These are phyloP conservation scores for Exsudoporus frostii DNA, from an alignment of 768 basidiomycete genomes.

Conservation along the genomic window DNA sequence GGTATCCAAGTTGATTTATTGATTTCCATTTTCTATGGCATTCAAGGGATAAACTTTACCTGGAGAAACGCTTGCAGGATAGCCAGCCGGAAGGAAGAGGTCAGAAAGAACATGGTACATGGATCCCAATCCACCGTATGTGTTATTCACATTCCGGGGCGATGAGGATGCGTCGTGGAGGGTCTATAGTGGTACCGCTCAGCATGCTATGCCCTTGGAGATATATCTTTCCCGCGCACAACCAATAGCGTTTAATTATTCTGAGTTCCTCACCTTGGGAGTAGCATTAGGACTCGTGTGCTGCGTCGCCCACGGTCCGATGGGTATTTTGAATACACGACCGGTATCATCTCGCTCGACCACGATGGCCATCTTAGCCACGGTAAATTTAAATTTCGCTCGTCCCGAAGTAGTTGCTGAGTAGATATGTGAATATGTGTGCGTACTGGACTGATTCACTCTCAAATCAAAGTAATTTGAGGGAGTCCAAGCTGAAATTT, in stretches of 20 bases:
- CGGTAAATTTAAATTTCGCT: neutral
- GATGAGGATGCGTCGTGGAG: neutral
- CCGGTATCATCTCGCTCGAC: slow-evolving; percentile 23
- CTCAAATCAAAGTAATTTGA: too few relatives aligned
- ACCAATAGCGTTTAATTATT: neutral
- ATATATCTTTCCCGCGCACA: neutral
- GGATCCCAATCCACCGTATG: neutral
- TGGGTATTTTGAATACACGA: slow-evolving; percentile 16
- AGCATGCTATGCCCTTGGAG: neutral
- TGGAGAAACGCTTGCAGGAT: slow-evolving; percentile 57
- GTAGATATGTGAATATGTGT: neutral
- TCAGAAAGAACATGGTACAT: slow-evolving; percentile 21
- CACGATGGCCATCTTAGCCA: slow-evolving; percentile 4
- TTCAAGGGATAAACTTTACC: slow-evolving; percentile 34
- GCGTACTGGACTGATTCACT: neutral
- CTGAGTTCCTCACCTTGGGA: slow-evolving; percentile 16
- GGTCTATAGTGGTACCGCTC: slow-evolving; percentile 4
- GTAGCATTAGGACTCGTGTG: neutral
- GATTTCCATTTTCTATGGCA: neutral
- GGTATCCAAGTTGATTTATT: neutral
- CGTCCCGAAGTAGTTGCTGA: too few relatives aligned
- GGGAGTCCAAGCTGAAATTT: neutral
- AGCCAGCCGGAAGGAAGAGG: slow-evolving; percentile 61
- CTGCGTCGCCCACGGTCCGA: slow-evolving; percentile 1
- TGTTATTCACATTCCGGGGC: neutral